Base-by-base conservation (phyloP, 1,284 basidiomycete genomes). In the Trichosporon ovoides region DNA sequence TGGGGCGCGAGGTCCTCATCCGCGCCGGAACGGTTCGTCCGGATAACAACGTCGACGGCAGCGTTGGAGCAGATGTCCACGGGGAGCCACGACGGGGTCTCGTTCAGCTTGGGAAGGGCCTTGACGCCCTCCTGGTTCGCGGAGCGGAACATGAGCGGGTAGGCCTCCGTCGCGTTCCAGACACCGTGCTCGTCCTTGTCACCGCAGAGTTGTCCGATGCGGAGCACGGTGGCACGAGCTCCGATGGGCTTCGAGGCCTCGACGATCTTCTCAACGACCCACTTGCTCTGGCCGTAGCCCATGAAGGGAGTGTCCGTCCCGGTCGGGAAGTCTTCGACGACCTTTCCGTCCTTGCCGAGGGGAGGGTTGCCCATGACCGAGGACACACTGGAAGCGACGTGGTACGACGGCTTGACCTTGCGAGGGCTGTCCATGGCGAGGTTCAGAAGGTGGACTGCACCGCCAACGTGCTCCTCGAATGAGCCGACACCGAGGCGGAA, bases 81-180 rank as follows among this genome's bases (percentile, higher is more conserved):
- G 0, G 83, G 83, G 1, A 86, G 75, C 84, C 84, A 86, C 13
- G 81, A 80, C 3, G 80, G 75, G 24, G 71, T 65, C 58, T 83
- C 83, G 14, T 78, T 69, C 0, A 81, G 66, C 3, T 68, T 60
- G 0, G 84, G 85, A 3, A 85, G 76, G 1, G 77, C 69, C 28
- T 31, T 31, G 28, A 28, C 40, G 0, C 79, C 78, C 7, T 81
- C 66, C 3, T 74, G 77, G 35, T 81, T 73, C 36, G 79, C 80
- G 4, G 80, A 59, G 24, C 66, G 67, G 66, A 80, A 74, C 61
- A 81, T 73, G 51, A 81, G 66, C 11, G 70, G 75, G 69, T 79
- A 81, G 4, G 81, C 83, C 68, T 84, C 84, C 2, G 80, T 83
- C 62, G 81, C 79, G 69, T 85, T 85, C 84, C 84, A 85, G 1